phyloP scores from a whole-genome alignment of 495 filamentous ascomycete genomes.

The Penicillium lagena region DNA sequence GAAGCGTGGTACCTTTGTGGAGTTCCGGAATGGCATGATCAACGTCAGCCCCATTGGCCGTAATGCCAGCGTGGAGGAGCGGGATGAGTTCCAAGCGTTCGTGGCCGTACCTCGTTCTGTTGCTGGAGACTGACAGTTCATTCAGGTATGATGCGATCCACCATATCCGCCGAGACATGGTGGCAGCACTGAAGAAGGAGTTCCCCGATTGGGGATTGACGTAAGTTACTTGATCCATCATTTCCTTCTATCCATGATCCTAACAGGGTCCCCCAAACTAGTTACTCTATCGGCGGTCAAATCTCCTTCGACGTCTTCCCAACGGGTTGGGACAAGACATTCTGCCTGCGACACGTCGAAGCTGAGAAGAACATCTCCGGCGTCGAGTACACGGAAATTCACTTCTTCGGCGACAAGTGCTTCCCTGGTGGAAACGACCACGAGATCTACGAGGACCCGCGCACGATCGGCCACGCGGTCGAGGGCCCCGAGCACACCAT shows the following conservation, averaged over 20 bases:
- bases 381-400: conserved; percentile 74
- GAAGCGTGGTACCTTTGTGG: conserved; percentile 93
- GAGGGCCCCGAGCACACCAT: conserved; percentile 75
- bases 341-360: conserved; percentile 82
- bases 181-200: conserved; percentile 67
- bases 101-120: conserved; percentile 6
- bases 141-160: conserved; percentile 64
- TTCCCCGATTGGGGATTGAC: conserved; percentile 82
- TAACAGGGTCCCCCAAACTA: conserved; percentile 18
- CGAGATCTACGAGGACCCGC: conserved; percentile 78
- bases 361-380: conserved; percentile 71
- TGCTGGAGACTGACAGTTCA: conserved; percentile 7
- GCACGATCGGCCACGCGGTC: conserved; percentile 81
- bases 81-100: conserved; percentile 63
- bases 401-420: conserved; percentile 98
- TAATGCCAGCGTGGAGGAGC: conserved; percentile 75
- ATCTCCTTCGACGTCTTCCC: conserved; percentile 99
- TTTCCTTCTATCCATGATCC: neutral
- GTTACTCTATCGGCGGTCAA: conserved; percentile 90
- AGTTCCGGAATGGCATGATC: conserved; percentile 96
- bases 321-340: conserved; percentile 97
- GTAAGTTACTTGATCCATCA: conserved; percentile 40
- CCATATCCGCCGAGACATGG: conserved; percentile 64
- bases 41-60: conserved; percentile 90
- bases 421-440: conserved; percentile 85